phyloP scores from a whole-genome alignment of 345 rosid species.

The Garcia nutans region DNA sequence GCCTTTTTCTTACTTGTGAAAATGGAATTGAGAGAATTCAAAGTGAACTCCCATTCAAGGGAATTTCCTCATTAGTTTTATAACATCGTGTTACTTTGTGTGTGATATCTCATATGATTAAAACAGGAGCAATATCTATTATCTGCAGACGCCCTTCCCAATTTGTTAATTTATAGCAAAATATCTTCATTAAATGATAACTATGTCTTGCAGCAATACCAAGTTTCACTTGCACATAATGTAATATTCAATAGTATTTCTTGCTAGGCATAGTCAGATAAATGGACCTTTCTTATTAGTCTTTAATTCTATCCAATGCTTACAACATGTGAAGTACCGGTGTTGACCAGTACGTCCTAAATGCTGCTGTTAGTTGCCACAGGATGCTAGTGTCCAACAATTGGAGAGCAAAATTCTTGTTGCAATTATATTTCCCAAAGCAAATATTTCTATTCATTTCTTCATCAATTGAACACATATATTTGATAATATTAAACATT shows the following conservation, averaged over 20 bases:
- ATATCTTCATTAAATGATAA: too few species aligned
- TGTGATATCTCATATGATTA: too few species aligned
- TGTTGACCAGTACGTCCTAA: not conserved
- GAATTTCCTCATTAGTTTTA: too few species aligned
- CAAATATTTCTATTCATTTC: not conserved
- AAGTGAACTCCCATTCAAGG: not conserved
- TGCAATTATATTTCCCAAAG: not conserved
- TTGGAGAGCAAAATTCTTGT: not conserved
- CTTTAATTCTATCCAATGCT: not conserved
- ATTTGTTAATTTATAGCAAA: too few species aligned
- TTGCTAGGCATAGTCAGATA: too few species aligned
- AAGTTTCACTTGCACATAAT: too few species aligned
- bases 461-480: not conserved
- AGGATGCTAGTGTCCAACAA: not conserved
- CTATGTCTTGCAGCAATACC: too few species aligned
- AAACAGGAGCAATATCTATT: too few species aligned
- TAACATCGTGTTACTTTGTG: too few species aligned
- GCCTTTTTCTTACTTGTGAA: not conserved
- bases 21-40: not conserved
- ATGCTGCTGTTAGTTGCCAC: not conserved
- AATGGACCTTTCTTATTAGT: not conserved
- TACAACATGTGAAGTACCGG: not conserved
- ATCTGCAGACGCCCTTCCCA: too few species aligned
- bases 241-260: not conserved
- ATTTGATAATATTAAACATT: not conserved